Base-by-base conservation (phyloP, 176 grass and related monocot genomes). In the Rhynchospora tenuis region DNA sequence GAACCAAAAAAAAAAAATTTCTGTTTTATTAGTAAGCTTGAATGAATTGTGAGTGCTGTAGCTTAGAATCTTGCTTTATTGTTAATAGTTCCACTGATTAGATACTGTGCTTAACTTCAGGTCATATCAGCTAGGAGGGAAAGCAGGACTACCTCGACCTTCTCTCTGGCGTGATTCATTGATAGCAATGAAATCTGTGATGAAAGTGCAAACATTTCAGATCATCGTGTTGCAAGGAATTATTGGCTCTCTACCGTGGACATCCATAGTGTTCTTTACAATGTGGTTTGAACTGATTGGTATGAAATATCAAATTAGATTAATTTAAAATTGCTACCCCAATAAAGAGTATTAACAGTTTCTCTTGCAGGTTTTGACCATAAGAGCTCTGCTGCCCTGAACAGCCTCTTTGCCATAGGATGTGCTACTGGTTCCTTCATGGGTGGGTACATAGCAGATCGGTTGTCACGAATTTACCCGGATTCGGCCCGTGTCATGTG, bases 211-310 rank as follows among this genome's bases (percentile, higher is more conserved):
- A 75, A 91, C 92, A 28, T 98, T 98, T 90, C 95, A 94, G 89
- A 98, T 98, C 78, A 98, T 98, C 79, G 92, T 93, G 42, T 73
- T 98, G 84, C 92, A 98, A 81, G 95, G 95, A 73, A 90, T 94
- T 78, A 88, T 98, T 45, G 92, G 95, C 24, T 94, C 95, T 52
- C 79, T 98, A 68, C 95, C 92, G 7, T 98, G 95, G 95, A 94
- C 95, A 23, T 84, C 92, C 66, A 93, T 91, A 19, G 92, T 98
- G 83, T 98, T 98, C 87, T 98, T 98, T 88, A 98, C 95, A 72
- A 91, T 98, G 95, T 98, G 92, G 95, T 94, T 98, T 24, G 90
- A 98, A 83, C 89, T 98, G 64, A 94, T 98, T 13, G 95, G 95
- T 98, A 90, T 1, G 85, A n/a, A 43, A 68, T 27, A 64, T 62